Conservation (phyloP, 106 monocot genomes). For the Dioscorea zingiberensis region DNA sequence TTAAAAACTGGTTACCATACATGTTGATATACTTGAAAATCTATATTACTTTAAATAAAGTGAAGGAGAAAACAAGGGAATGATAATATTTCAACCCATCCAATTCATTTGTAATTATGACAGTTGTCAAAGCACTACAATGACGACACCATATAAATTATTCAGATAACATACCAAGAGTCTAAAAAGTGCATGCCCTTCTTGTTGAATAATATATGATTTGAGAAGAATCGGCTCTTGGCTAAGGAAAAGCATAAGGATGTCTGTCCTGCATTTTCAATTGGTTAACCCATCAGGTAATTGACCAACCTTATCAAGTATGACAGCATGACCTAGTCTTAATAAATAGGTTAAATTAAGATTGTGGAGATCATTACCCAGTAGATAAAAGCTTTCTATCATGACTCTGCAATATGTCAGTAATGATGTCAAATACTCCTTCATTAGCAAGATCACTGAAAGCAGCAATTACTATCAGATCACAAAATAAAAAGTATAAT, state of each 20-base stretch:
- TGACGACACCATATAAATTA: too few relatives aligned
- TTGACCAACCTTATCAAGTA: background rate
- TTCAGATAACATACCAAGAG: slow-evolving; percentile 23
- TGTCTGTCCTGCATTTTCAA: slow-evolving; percentile 41
- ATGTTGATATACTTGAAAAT: too few relatives aligned
- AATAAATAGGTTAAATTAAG: background rate
- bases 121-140: too few relatives aligned
- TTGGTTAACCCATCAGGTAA: too few relatives aligned
- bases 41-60: too few relatives aligned
- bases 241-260: slow-evolving; percentile 45
- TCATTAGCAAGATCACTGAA: slow-evolving; percentile 91
- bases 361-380: slow-evolving; percentile 47
- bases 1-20: too few relatives aligned
- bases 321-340: too few relatives aligned
- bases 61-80: too few relatives aligned
- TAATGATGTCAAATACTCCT: slow-evolving; percentile 88
- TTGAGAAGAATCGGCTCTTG: slow-evolving; percentile 40
- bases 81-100: too few relatives aligned
- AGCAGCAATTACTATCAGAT: slow-evolving; percentile 4
- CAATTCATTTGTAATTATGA: too few relatives aligned
- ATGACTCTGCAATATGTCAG: slow-evolving; percentile 67
- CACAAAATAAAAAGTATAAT: background rate
- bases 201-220: slow-evolving; percentile 36
- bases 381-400: slow-evolving; percentile 77
- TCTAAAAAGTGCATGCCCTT: slow-evolving; percentile 28